Evolutionary conservation across 495 filamentous ascomycete species (phyloP).

Genomic region (Aspergillus biplanus): DNA sequence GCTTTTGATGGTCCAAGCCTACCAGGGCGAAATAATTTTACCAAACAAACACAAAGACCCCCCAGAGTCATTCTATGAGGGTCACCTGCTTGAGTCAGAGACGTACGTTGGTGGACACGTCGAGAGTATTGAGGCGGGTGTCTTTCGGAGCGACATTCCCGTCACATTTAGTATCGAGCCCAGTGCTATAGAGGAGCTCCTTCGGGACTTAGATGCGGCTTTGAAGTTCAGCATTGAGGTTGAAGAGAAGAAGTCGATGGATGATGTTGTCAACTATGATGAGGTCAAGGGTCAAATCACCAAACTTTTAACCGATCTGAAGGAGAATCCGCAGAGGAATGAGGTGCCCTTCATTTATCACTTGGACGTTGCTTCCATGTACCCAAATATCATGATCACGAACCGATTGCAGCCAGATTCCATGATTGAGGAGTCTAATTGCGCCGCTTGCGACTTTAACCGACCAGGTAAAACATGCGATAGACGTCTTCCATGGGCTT

Average conservation of each 20-base stretch:
- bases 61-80: conserved; percentile 93
- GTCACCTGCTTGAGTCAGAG: conserved; percentile 92
- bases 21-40: conserved; percentile 85
- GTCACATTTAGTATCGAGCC: conserved; percentile 89
- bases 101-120: conserved; percentile 99
- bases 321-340: conserved; percentile 74
- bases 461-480: conserved; percentile 97
- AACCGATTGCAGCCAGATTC: conserved; percentile 97
- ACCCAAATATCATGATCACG: conserved; percentile 99
- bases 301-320: conserved; percentile 71
- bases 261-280: conserved; percentile 90
- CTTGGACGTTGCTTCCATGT: conserved; percentile 98
- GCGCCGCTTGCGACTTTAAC: conserved; percentile 98
- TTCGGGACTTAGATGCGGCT: conserved; percentile 86
- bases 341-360: conserved; percentile 96
- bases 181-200: conserved; percentile 83
- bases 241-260: conserved; percentile 91
- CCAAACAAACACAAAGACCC: conserved; percentile 95
- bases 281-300: conserved; percentile 87
- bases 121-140: conserved; percentile 98
- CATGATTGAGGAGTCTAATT: conserved; percentile 95
- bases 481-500: conserved; percentile 92
- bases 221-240: conserved; percentile 89
- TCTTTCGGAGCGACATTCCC: conserved; percentile 94
- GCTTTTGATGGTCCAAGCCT: conserved; percentile 98